Conservation (phyloP, 768 basidiomycete species). For the Hemileccinum impolitum region DNA sequence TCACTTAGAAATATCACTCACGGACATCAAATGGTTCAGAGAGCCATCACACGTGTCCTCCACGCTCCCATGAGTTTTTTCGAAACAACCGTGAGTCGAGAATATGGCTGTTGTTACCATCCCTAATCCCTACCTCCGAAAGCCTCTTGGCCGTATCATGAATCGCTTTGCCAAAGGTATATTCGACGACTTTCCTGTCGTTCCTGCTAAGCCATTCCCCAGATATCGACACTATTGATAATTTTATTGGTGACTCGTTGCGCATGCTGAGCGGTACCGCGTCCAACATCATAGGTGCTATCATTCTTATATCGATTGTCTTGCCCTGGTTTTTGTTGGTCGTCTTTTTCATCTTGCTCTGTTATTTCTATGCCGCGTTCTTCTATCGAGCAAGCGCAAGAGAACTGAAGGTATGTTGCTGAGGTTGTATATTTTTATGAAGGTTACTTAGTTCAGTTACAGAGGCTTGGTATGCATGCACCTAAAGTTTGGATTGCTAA, state of each 20-base stretch:
- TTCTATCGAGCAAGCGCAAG: slow-evolving; percentile 87
- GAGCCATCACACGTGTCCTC: slow-evolving; percentile 66
- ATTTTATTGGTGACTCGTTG: slow-evolving; percentile 68
- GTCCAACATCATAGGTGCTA: slow-evolving; percentile 66
- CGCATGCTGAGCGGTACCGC: slow-evolving; percentile 68
- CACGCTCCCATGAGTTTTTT: slow-evolving; percentile 89
- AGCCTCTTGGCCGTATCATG: slow-evolving; percentile 85
- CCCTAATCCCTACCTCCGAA: slow-evolving; percentile 4
- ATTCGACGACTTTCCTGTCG: neutral
- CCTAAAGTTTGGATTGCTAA: too few relatives aligned
- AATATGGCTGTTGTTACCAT: neutral
- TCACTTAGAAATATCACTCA: neutral
- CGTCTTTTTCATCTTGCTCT: slow-evolving; percentile 51
- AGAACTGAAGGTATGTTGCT: slow-evolving; percentile 66
- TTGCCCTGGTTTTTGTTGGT: slow-evolving; percentile 85
- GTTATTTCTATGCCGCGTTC: slow-evolving; percentile 67
- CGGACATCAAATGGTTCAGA: slow-evolving; percentile 31
- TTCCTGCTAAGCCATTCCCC: neutral
- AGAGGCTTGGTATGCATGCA: slow-evolving; percentile 50
- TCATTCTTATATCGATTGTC: slow-evolving; percentile 74
- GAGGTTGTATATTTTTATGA: neutral
- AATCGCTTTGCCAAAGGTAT: slow-evolving; percentile 83
- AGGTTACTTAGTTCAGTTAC: slow-evolving; percentile 7
- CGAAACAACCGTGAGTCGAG: slow-evolving; percentile 64
- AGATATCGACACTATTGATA: slow-evolving; percentile 82